Conservation (phyloP, 768 basidiomycete genomes). For the Dioszegia aurantiaca region DNA sequence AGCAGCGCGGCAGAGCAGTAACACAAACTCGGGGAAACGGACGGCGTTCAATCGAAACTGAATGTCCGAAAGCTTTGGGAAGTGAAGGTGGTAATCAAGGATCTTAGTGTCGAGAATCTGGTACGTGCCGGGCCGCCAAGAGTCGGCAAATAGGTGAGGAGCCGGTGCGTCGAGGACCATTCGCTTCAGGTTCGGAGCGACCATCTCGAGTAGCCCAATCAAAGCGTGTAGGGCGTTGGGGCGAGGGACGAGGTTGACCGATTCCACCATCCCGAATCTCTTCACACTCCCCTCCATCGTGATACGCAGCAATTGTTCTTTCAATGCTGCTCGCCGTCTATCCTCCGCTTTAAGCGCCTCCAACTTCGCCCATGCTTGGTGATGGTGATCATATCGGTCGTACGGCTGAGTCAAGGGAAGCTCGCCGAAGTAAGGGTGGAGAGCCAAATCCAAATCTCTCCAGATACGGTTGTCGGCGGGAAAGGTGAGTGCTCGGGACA, state of each 20-base stretch:
- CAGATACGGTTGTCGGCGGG: slow-evolving; percentile 1
- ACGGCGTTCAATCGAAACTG: no score
- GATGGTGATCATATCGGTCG: background rate
- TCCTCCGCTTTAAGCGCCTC: background rate
- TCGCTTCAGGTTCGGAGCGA: background rate
- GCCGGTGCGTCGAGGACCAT: background rate
- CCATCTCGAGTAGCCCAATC: background rate
- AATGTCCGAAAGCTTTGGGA: no score
- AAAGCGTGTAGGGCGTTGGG: background rate
- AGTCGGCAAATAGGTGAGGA: background rate
- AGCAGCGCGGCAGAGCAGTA: no score
- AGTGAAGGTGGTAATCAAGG: no score
- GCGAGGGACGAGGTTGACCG: background rate
- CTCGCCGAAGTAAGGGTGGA: slow-evolving; percentile 1
- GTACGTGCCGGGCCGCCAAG: background rate
- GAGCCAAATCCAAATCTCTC: background rate
- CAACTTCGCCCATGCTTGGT: background rate
- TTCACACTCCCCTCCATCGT: background rate
- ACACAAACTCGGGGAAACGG: no score
- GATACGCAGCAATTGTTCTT: background rate
- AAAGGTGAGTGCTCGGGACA: background rate
- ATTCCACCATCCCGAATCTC: background rate
- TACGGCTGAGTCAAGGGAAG: background rate
- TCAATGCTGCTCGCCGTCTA: background rate
- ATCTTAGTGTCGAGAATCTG: no score